Conservation (phyloP, 371 early-diverging fungal genomes). For the Mucor indicus region DNA sequence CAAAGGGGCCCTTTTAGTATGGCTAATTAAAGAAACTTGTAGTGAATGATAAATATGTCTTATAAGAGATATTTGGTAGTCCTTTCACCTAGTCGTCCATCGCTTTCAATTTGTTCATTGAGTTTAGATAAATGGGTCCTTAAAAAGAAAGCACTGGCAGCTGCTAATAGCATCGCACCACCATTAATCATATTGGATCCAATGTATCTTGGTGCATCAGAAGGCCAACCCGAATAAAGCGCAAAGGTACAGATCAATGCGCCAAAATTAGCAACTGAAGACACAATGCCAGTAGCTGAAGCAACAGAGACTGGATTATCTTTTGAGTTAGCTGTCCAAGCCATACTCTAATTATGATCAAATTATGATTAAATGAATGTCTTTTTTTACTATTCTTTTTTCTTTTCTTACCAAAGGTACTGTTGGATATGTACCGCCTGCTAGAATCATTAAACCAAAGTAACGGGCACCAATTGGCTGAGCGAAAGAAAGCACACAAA, state of each 20-base stretch:
- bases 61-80: too few relatives aligned
- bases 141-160: constrained; percentile 29
- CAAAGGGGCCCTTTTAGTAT: too few relatives aligned
- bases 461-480: constrained; percentile 35
- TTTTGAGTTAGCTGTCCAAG: constrained; percentile 51
- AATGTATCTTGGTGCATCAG: constrained; percentile 45
- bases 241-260: constrained; percentile 47
- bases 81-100: too few relatives aligned
- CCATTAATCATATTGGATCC: constrained; percentile 52
- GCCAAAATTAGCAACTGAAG: constrained; percentile 48
- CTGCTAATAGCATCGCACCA: constrained; percentile 46
- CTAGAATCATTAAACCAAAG: constrained; percentile 46
- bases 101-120: constrained; percentile 34
- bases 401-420: constrained; percentile 40
- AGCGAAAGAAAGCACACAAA: constrained; percentile 40
- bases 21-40: too few relatives aligned
- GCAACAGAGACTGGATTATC: constrained; percentile 40
- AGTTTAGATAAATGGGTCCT: constrained; percentile 22
- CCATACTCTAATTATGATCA: constrained; percentile 32
- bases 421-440: constrained; percentile 49
- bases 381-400: too few relatives aligned
- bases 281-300: constrained; percentile 48
- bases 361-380: too few relatives aligned
- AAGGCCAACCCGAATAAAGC: constrained; percentile 46
- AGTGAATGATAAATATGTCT: too few relatives aligned